Evolutionary conservation across 2,329 filamentous ascomycete genomes (phyloP), one percentile per base, ranked within the genome.

Genomic region (Penicillium aurantiogriseum): DNA sequence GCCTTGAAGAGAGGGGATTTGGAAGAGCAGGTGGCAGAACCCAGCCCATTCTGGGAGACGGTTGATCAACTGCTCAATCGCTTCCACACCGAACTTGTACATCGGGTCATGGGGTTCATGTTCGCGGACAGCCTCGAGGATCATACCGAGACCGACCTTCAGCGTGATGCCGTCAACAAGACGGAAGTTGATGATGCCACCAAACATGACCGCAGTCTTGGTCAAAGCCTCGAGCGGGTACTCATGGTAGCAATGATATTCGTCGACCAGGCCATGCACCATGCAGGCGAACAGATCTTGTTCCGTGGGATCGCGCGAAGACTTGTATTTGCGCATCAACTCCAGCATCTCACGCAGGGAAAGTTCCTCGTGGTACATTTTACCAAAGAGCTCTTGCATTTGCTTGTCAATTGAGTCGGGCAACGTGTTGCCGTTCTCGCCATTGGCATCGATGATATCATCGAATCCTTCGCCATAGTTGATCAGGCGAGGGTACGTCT

Each of bases 231-330:
- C 93, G n/a, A 97, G 81, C 0, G 95, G 95, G 73, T 99, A 99
- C 69, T 95, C 92, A 40, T 89, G 86, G 72, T 97, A 99, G 70
- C 96, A 95, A 54, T 88, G 88, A 73, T 97, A 99, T 77, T 99
- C 94, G 67, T 99, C 94, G 67, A 99, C 97, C 4, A 99, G 80
- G 0, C 94, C 94, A 69, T 97, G 92, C 36, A 99, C 96, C 92
- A 99, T 99, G 77, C 93, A 97, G 15, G 93, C 90, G 72, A 99
- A 99, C 7, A 97, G 84, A 71, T 99, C 94, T 72, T 97, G 94
- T 59, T 97, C 91, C 17, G 88, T 79, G 2, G 91, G 83, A 59
- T 94, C 89, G 47, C 86, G 85, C 0, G 95, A 97, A 55, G 87
- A 87, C 73, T 99, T 97, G 78, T 96, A 96, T 55, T 85, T 84